Conservation (phyloP, 1,284 basidiomycete genomes). For the Microbotryomycetes sp. region DNA sequence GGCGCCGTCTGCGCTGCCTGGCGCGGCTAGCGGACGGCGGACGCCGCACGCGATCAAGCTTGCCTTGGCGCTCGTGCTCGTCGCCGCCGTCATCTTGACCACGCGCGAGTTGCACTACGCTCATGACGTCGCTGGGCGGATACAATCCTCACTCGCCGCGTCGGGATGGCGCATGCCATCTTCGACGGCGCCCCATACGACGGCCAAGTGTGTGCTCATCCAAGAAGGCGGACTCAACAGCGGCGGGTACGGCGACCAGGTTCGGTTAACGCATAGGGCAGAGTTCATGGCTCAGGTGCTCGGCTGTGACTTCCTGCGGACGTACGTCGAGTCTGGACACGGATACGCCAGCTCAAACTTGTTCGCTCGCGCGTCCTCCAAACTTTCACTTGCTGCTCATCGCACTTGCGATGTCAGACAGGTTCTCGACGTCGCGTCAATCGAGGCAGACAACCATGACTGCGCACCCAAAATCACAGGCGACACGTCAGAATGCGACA, state of each 20-base stretch:
- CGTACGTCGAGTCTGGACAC: neutral
- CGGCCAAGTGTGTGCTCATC: neutral
- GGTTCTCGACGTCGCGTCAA: neutral
- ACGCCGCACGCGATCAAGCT: neutral
- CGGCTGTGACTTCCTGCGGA: neutral
- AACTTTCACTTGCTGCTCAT: neutral
- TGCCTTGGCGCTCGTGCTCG: neutral
- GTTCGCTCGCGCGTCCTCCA: neutral
- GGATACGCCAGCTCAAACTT: neutral
- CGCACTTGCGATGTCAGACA: neutral
- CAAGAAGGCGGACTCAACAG: neutral
- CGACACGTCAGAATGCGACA: constrained; percentile 1
- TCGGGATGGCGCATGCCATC: neutral
- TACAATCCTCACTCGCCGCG: neutral
- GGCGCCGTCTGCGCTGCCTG: no score
- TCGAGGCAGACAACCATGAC: neutral
- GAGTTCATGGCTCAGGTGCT: neutral
- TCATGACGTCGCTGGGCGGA: neutral
- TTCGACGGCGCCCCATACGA: neutral
- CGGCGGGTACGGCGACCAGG: neutral
- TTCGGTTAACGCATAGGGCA: neutral
- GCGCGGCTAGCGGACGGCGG: neutral
- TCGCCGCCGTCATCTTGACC: neutral
- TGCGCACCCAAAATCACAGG: neutral
- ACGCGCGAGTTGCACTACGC: neutral